Evolutionary conservation across 108 stramenopile species (phyloP), one percentile per base, ranked within the genome.

Genomic region (Fistulifera solaris): DNA sequence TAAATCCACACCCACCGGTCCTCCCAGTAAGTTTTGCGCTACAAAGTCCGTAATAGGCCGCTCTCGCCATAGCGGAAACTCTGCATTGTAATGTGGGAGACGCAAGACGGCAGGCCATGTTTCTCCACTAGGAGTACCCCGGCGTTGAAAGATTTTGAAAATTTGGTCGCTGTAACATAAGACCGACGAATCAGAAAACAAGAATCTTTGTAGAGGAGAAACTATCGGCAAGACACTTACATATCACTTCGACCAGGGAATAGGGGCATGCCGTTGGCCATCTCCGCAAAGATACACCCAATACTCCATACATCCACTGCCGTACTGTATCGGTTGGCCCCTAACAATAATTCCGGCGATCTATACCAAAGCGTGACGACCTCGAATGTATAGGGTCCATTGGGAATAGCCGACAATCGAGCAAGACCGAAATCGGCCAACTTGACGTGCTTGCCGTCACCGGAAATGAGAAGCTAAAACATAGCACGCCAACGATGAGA

Each of bases 281-380:
- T 89, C 78, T 99, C 98, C 23, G 94, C 96, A 66, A 99, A 76
- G 65, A 99, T 95, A 73, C 96, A 99, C 13, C 98, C 98, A 22
- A 91, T 67, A 43, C 86, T 83, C 96, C 98, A 99, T 1, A 93
- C 76, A 71, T 99, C 98, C 7, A 99, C 88, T 0, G 94, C 72
- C 5, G 85, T 80, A 12, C 73, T 83, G 61, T 99, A 98, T 25
- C 75, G 77, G 48, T 73, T 75, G 46, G 91, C 81, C 16, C 96
- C 96, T 35, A 97, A 63, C 15, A 98, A 76, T 14, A 99, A 73
- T 80, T 99, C 98, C 1, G 98, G 98, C 15, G 96, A 90, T 41
- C 98, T 91, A 50, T 98, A 99, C 96, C 96, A 97, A 15, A 97
- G 75, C 12, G 98, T 99, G 18, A 97, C 98, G 28, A 99, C 95